Evolutionary conservation across 306 rosid genomes (phyloP), one percentile per base, ranked within the genome.

Genomic region (Trichosanthes cucumerina): DNA sequence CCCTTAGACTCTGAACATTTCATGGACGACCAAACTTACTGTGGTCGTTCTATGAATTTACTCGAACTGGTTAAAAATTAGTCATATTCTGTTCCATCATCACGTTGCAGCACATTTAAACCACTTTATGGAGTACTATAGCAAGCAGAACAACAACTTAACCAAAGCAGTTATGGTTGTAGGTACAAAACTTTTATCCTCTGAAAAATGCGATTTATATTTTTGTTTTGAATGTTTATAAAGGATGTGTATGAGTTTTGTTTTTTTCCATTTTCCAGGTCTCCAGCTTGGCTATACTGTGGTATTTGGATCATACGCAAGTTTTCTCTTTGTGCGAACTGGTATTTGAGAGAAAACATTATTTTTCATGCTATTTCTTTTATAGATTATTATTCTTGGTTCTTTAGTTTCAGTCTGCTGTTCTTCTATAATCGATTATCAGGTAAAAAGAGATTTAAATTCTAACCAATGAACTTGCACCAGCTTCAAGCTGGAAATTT

Each of bases 281-380:
- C 85, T 92, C 75, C 96, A 95, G 92, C 97, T 95, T 79, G 91
- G 96, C 81, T 95, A 95, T 83, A 95, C 97, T 21, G 89, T 91
- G 75, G 21, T 95, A 85, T 95, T 95, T 80, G 99, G 99, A 75
- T 91, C 97, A 72, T 95, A 91, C 74, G 97, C 98, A n/a, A 88
- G 96, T 62, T 92, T 95, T 85, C 97, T 92, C 78, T 92, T 88
- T 87, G 79, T 95, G 85, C 93, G 91, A 84, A 92, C 98, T 62
- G 97, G 99, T 95, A 81, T 62, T 87, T 83, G 76, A 75, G 54
- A 18, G 12, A 72, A 24, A 69, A 41, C 34, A 13, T 70, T 43
- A 28, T 44, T 70, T 70, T 70, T 70, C 47, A 43, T 23, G n/a
- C 19, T 23, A 23, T 7, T 70, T 43, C 13, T 10, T 43, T 64